phyloP scores from a whole-genome alignment of 75 land plant genomes.

The Cryptomeria japonica region DNA sequence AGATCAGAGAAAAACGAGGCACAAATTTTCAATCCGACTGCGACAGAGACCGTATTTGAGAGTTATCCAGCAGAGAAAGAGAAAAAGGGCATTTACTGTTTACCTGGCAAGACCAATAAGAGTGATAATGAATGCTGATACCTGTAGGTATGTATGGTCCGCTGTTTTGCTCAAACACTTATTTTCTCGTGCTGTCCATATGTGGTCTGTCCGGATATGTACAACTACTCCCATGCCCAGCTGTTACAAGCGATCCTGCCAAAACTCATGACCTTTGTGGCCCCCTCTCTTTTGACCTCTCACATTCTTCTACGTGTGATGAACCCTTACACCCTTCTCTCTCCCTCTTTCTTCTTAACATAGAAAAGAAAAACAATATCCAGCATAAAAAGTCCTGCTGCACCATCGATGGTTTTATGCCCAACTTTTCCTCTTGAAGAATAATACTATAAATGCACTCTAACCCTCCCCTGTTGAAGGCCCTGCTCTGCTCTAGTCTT shows the following conservation, averaged over 20 bases:
- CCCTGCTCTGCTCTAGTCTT: background rate
- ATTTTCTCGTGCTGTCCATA: background rate
- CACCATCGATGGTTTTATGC: background rate
- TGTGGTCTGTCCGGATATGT: constrained; percentile 8
- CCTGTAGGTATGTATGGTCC: background rate
- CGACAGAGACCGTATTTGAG: background rate
- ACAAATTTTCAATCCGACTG: no score
- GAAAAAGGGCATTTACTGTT: background rate
- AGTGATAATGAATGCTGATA: background rate
- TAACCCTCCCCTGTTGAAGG: background rate
- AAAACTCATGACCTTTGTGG: background rate
- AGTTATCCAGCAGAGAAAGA: background rate
- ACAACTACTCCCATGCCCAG: background rate
- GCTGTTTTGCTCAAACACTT: background rate
- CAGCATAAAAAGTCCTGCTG: background rate
- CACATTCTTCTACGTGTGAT: constrained; percentile 5
- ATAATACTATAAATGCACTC: background rate
- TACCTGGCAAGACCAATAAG: background rate
- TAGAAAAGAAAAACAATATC: background rate
- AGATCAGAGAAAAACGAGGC: no score
- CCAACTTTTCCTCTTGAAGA: background rate
- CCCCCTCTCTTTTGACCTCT: background rate
- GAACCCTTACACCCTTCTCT: background rate
- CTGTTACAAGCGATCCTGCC: background rate
- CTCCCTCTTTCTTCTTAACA: no score